phyloP scores from a whole-genome alignment of 345 rosid species.

The Kernera saxatilis region DNA sequence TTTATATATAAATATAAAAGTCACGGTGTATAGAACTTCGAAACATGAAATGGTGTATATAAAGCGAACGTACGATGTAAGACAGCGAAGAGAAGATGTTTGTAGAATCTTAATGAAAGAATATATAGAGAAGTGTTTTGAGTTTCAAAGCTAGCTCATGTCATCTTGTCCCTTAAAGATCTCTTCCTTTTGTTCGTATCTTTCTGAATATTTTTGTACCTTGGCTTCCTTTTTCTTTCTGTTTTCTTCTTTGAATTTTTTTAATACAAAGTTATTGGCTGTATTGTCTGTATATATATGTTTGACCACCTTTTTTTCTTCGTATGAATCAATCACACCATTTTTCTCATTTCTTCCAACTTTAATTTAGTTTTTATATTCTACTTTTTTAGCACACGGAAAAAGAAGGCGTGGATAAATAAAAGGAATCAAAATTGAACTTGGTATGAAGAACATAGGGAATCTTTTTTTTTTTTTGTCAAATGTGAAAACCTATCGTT shows the following conservation, averaged over 20 bases:
- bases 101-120: slow-evolving; percentile 26
- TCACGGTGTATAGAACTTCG: neutral
- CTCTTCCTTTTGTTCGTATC: slow-evolving; percentile 7
- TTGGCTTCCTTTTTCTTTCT: neutral
- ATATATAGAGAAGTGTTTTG: slow-evolving; percentile 10
- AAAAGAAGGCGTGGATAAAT: neutral
- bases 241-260: neutral
- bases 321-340: neutral
- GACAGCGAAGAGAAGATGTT: slow-evolving; percentile 27
- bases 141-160: slow-evolving; percentile 23
- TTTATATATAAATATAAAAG: neutral
- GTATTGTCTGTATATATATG: neutral
- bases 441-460: neutral
- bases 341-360: neutral
- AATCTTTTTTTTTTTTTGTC: neutral
- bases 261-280: neutral
- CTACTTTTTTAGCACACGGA: slow-evolving; percentile 3
- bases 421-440: no score
- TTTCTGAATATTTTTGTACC: neutral
- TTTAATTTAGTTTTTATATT: neutral
- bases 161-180: slow-evolving; percentile 24
- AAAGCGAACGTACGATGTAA: slow-evolving; percentile 26
- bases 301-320: neutral
- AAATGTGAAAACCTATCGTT: no score
- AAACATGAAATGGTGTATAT: slow-evolving; percentile 14